A percentile compares a stretch with the other conserved stretches of the same genome.
Conservation (phyloP, 2,329 filamentous ascomycete genomes). For the Colletotrichum sp. region DNA sequence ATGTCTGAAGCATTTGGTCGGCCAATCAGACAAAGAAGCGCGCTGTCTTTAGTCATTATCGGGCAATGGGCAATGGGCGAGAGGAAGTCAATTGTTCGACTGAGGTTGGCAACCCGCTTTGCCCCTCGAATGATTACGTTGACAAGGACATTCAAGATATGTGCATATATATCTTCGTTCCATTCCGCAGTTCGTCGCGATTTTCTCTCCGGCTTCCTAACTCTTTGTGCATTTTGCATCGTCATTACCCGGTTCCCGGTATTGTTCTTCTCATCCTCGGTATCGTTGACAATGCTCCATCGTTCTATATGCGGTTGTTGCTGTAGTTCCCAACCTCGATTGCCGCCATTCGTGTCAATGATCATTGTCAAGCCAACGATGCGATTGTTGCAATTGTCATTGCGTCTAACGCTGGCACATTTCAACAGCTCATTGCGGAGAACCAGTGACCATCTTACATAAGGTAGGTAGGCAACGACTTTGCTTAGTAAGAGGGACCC, state of each 20-base stretch:
- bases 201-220: not conserved
- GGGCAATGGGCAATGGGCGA: not conserved
- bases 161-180: not conserved
- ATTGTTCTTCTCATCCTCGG: not conserved
- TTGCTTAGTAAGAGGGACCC: not conserved
- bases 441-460: not conserved
- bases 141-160: not conserved
- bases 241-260: not conserved
- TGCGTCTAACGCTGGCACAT: not conserved
- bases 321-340: not conserved
- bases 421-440: not conserved
- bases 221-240: not conserved
- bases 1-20: not conserved
- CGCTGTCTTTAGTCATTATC: conserved; percentile 8
- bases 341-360: not conserved
- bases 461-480: not conserved
- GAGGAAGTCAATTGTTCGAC: not conserved
- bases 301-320: not conserved
- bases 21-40: not conserved
- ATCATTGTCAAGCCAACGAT: not conserved
- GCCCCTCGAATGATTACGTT: not conserved
- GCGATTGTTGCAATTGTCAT: not conserved
- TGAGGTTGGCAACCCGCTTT: not conserved
- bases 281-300: not conserved
- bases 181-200: not conserved